These are phyloP conservation scores for Sporothrix humicola DNA, from an alignment of 2,329 filamentous ascomycete genomes.

Conservation along the genomic window DNA sequence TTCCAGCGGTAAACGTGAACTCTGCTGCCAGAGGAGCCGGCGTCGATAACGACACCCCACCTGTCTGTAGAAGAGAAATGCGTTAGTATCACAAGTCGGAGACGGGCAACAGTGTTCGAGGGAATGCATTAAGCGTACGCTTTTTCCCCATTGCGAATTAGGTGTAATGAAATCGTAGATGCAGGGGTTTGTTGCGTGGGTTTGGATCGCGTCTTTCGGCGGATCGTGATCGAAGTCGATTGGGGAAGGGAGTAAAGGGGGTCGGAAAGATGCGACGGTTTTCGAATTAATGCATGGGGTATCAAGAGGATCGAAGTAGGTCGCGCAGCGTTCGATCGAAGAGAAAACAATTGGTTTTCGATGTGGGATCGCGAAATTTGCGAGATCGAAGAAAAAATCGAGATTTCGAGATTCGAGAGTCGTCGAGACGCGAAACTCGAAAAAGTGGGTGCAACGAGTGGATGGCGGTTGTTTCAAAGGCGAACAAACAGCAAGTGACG, in stretches of 20 bases:
- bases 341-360: not conserved
- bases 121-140: conserved; percentile 24
- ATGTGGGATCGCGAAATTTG: not conserved
- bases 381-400: conserved; percentile 4
- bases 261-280: not conserved
- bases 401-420: not conserved
- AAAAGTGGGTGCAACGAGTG: not conserved
- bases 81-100: conserved; percentile 5
- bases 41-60: conserved; percentile 96
- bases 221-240: not conserved
- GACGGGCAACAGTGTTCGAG: too few species aligned
- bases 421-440: conserved; percentile 7
- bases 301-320: not conserved
- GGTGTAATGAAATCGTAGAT: not conserved
- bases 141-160: conserved; percentile 34
- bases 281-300: not conserved
- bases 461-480: not conserved
- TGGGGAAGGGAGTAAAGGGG: not conserved
- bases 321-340: conserved; percentile 1
- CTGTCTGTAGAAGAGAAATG: conserved; percentile 51
- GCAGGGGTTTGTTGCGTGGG: not conserved
- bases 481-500: not conserved
- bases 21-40: conserved; percentile 94
- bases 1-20: conserved; percentile 95
- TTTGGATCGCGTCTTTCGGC: not conserved